Percentiles rank a stretch among this genome's conserved stretches.
phyloP scores from a whole-genome alignment of 2,329 filamentous ascomycete genomes.

The Ceratocystis alfenasii region DNA sequence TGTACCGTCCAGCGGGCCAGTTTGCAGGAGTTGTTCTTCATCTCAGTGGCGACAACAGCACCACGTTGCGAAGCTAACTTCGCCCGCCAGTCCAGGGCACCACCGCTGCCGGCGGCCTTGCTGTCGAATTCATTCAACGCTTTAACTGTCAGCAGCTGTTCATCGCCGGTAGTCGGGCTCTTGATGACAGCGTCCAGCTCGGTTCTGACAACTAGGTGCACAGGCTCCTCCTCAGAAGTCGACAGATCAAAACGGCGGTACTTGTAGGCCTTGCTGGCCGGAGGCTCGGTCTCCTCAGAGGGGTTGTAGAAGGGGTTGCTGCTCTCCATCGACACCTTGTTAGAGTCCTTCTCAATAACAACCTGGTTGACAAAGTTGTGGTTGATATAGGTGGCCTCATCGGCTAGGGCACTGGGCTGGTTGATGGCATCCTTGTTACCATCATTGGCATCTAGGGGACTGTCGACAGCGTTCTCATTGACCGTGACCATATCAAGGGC shows the following conservation, averaged over 20 bases:
- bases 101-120: slow-evolving; percentile 90
- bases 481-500: slow-evolving; percentile 95
- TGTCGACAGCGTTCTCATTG: slow-evolving; percentile 96
- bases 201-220: slow-evolving; percentile 85
- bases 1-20: slow-evolving; percentile 95
- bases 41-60: slow-evolving; percentile 95
- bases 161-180: slow-evolving; percentile 82
- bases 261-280: slow-evolving; percentile 95
- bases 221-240: slow-evolving; percentile 84
- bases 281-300: slow-evolving; percentile 80
- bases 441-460: slow-evolving; percentile 80
- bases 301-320: slow-evolving; percentile 97
- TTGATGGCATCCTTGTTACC: slow-evolving; percentile 92
- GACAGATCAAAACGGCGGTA: slow-evolving; percentile 95
- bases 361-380: slow-evolving; percentile 98
- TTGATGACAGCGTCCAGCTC: slow-evolving; percentile 93
- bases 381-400: slow-evolving; percentile 99
- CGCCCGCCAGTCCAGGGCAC: slow-evolving; percentile 89
- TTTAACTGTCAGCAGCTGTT: slow-evolving; percentile 85
- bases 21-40: slow-evolving; percentile 99
- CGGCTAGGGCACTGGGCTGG: slow-evolving; percentile 80
- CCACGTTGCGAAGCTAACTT: slow-evolving; percentile 91
- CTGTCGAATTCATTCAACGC: slow-evolving; percentile 98
- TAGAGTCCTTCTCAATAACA: slow-evolving; percentile 64
- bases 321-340: slow-evolving; percentile 73